Evolutionary conservation across 73 alveolate species (phyloP), one percentile per base, ranked within the genome.

Genomic region (Paramecium tetraurelia): DNA sequence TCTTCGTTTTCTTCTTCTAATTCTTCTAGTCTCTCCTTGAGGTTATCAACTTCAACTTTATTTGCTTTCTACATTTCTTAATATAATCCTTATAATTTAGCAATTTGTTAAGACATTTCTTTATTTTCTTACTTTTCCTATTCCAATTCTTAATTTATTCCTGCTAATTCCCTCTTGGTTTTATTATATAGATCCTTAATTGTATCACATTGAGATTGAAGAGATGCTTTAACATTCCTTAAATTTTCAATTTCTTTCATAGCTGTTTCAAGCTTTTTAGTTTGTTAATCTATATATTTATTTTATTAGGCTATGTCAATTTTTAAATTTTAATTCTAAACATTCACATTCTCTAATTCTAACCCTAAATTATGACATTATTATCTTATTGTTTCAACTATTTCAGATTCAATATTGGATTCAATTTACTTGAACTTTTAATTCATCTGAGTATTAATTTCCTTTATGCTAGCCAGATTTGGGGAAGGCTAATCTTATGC

Each of bases 301-400:
- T 75, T 75, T 27, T 38, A 75, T 38, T 22, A 38, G 16, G 87
- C 87, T 36, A 75, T 75, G 31, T 75, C 87, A 4, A 75, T 75
- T 75, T 33, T 75, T 35, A 75, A 38, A 75, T 75, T 75, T 24
- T 12, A 75, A 36, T 75, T 75, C 87, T 75, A 75, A 11, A 75
- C 87, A 75, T 75, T 75, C 18, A 38, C 68, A 38, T 3, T 38
- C n/a, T 75, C 87, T 36, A 75, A 14, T 18, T 75, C 87, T 5
- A 75, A 31, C 14, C 87, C 87, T 41, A 75, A 75, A 36, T 75
- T 20, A 75, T 75, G 87, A 41, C 87, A 75, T 75, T 75, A 75
- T 75, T 36, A 18, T 38, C 59, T 29, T 29, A 75, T 4, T 11
- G 59, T 75, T 38, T 75, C 87, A 29, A 75, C 87, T 75, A 75